Conservation (phyloP, 129 eudicot genomes). For the Flaveria ramosissima region DNA sequence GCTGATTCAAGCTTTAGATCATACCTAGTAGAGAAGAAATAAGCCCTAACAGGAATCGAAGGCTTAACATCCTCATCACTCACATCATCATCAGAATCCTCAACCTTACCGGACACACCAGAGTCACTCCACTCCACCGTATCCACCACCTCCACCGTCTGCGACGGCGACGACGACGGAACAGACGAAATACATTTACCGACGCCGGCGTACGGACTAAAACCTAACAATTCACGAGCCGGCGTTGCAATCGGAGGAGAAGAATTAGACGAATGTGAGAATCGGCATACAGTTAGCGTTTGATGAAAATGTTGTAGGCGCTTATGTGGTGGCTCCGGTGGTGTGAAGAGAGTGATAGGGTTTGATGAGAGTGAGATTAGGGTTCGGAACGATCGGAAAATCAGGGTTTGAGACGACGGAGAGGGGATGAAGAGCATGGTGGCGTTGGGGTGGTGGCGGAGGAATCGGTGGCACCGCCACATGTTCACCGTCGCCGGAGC, state of each 20-base stretch:
- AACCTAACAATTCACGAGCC: conserved; percentile 28
- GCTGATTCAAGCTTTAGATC: not conserved
- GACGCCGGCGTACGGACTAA: conserved; percentile 21
- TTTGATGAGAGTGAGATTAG: conserved; percentile 23
- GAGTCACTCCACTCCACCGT: conserved; percentile 20
- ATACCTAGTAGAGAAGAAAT: conserved; percentile 92
- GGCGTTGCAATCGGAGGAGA: conserved; percentile 20
- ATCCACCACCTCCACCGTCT: conserved; percentile 30
- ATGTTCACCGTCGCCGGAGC: conserved; percentile 26
- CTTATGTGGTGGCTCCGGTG: not conserved
- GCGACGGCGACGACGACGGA: conserved; percentile 25
- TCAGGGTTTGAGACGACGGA: conserved; percentile 37
- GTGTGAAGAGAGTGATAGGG: conserved; percentile 33
- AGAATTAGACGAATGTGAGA: conserved; percentile 25
- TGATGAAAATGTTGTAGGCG: not conserved
- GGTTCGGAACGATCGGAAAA: conserved; percentile 32
- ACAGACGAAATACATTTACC: conserved; percentile 45
- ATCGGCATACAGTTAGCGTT: conserved; percentile 29
- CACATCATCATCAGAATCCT: conserved; percentile 34
- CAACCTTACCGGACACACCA: conserved; percentile 29
- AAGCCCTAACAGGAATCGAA: conserved; percentile 82
- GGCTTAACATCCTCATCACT: conserved; percentile 51
- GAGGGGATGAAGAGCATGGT: conserved; percentile 27
- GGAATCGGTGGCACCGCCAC: conserved; percentile 23
- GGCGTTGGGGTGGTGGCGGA: conserved; percentile 21